These are phyloP conservation scores for Botrytis medusae DNA, from an alignment of 2,329 filamentous ascomycete species.

Conservation along the genomic window DNA sequence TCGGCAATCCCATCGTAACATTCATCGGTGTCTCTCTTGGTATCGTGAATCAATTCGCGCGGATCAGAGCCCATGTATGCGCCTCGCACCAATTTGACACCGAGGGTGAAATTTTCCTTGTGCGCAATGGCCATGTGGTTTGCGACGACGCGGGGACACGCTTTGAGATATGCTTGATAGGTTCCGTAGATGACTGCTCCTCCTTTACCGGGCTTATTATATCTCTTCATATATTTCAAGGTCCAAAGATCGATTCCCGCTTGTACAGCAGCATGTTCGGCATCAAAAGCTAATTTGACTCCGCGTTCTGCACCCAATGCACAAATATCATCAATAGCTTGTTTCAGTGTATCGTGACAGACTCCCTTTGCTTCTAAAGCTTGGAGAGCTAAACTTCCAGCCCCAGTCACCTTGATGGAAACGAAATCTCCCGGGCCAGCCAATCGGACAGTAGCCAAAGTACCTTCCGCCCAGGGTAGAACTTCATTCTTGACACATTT, in stretches of 20 bases:
- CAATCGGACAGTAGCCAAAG: conserved; percentile 67
- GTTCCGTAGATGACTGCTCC: conserved; percentile 75
- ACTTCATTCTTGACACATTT: conserved; percentile 60
- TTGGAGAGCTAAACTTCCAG: conserved; percentile 70
- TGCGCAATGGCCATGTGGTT: conserved; percentile 59
- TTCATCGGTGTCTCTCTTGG: conserved; percentile 67
- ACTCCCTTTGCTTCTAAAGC: conserved; percentile 61
- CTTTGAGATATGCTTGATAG: conserved; percentile 76
- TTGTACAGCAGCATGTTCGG: conserved; percentile 79
- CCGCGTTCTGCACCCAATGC: conserved; percentile 66
- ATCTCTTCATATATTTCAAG: conserved; percentile 71
- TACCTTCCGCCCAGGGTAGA: conserved; percentile 69
- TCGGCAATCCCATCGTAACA: conserved; percentile 72
- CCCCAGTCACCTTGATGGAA: conserved; percentile 72
- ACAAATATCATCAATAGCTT: conserved; percentile 74
- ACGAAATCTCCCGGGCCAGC: conserved; percentile 53
- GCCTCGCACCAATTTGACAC: conserved; percentile 73
- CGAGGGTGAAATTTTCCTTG: conserved; percentile 62
- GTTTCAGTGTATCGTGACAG: conserved; percentile 63
- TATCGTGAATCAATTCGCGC: conserved; percentile 68
- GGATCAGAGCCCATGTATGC: conserved; percentile 73
- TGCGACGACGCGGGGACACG: conserved; percentile 55
- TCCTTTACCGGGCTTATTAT: conserved; percentile 60
- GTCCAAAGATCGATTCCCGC: conserved; percentile 80
- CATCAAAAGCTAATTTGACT: conserved; percentile 78